Evolutionary conservation across 805 yeast genomes (phyloP), one percentile per base, ranked within the genome.

Genomic region (Kurtzmaniella cleridarum): DNA sequence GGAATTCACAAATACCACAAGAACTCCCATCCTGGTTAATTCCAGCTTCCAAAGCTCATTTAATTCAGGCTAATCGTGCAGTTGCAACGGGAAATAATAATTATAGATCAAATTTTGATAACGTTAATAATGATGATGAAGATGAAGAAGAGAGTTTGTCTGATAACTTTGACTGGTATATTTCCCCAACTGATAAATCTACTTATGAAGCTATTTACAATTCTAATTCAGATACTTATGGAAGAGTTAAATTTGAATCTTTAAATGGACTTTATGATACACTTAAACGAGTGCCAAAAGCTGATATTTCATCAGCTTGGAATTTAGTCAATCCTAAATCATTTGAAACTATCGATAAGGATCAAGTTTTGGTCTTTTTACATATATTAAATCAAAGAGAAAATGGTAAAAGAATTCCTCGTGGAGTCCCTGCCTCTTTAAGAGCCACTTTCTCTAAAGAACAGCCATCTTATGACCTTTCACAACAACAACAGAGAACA

Each of bases 241-340:
- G 98, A 8, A 71, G 95, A 43, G 79, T 89, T 32, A 71, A 81
- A 27, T 91, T 84, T 55, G 81, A 81, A 30, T 71, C 90, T 2
- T 68, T 93, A 41, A 65, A 75, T 9, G 82, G 76, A 24, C 69
- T 93, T 32, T 91, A 87, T 62, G 59, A 70, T 30, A 76, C 88
- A 15, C 74, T 91, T 41, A 59, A 64, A 27, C 78, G 78, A 44
- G 85, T 93, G 10, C 96, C 97, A 9, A 76, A 79, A 39, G 75
- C 90, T 3, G 98, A 90, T 59, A 73, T 89, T 5, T 77, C 89
- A 23, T 81, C 85, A 35, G 95, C 96, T 2, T 93, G 98, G 98
- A 88, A 87, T 59, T 67, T 93, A 42, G 95, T 93, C 39, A 93
- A 93, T 54, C 98, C 98, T 9, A 84, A 85, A 53, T 80, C 84